Evolutionary conservation across 148 eudicot genomes (phyloP), one percentile per base, ranked within the genome.

Genomic region (Fagopyrum homotropicum): DNA sequence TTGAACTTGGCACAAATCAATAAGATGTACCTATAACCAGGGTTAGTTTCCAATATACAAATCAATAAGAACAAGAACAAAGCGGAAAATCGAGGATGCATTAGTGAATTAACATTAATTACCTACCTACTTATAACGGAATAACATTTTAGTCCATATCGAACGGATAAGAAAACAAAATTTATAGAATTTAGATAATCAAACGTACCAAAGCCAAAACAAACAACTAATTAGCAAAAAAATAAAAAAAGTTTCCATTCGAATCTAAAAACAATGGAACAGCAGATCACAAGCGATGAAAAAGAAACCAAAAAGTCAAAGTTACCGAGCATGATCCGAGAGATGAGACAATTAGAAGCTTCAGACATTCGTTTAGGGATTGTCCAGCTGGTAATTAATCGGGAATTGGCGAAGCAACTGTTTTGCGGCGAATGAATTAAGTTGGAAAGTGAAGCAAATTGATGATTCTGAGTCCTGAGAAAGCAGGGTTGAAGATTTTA

Each of bases 291-390:
- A 16, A 48, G 5, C 43, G 46, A 73, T 72, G 19, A 56, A 40
- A 26, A 14, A 68, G 56, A 66, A 40, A 35, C 40, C 45, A 48
- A 12, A 72, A 68, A 69, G 78, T 78, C 77, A 75, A 84, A 80
- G 71, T 83, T 79, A 88, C 91, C 87, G 74, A 83, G 74, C 75
- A 80, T 59, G 51, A 52, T 16, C n/a, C 79, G 78, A 82, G 80
- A 73, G 78, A 63, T 74, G 16, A 56, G 57, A 29, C 78, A 64
- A 50, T 40, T 10, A 9, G 73, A 73, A 52, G 16, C 19, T 19
- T 57, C 73, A 77, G 76, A 72, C 72, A 75, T 80, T 50, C 55
- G 43, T 52, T 75, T 72, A 11, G 43, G 56, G 16, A 72, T 72
- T 60, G 19, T 66, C 45, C 71, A 15, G 71, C 47, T 63, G 44